These are phyloP conservation scores for Nidula microcarpa DNA, from an alignment of 768 basidiomycete species.

Conservation along the genomic window DNA sequence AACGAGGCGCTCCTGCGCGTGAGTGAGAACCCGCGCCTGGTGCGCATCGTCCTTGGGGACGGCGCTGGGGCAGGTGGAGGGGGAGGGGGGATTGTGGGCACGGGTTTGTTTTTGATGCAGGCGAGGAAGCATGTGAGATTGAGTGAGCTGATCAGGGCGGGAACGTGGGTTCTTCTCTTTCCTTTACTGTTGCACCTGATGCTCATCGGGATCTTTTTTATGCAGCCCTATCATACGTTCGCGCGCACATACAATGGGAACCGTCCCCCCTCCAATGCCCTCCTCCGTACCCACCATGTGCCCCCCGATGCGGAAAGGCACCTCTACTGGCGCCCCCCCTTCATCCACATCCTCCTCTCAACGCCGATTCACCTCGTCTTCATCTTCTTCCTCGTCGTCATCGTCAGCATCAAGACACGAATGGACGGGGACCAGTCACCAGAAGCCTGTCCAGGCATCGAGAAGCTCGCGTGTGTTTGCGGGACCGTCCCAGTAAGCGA, in stretches of 20 bases:
- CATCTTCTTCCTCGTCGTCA: background rate
- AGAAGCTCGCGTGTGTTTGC: no score
- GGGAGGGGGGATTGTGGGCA: conserved; percentile 32
- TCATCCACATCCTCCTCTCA: background rate
- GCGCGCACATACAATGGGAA: conserved; percentile 27
- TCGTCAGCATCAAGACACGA: background rate
- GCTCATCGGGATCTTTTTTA: background rate
- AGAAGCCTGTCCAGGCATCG: no score
- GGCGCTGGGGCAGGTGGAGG: conserved; percentile 8
- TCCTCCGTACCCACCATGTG: background rate
- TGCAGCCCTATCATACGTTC: conserved; percentile 29
- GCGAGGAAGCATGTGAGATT: conserved; percentile 50
- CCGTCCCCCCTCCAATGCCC: background rate
- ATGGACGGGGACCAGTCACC: no score
- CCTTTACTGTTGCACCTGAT: background rate
- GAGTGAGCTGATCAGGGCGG: conserved; percentile 49
- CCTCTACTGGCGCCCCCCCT: background rate
- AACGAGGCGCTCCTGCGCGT: conserved; percentile 49
- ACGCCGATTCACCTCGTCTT: background rate
- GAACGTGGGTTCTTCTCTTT: conserved; percentile 27
- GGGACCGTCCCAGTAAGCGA: no score
- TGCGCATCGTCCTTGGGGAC: conserved; percentile 38
- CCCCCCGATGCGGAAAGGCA: background rate
- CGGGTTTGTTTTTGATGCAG: conserved; percentile 55
- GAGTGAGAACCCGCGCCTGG: conserved; percentile 42